Evolutionary conservation across 1,139 yeast species (phyloP).

Genomic region (Pichia sp.): DNA sequence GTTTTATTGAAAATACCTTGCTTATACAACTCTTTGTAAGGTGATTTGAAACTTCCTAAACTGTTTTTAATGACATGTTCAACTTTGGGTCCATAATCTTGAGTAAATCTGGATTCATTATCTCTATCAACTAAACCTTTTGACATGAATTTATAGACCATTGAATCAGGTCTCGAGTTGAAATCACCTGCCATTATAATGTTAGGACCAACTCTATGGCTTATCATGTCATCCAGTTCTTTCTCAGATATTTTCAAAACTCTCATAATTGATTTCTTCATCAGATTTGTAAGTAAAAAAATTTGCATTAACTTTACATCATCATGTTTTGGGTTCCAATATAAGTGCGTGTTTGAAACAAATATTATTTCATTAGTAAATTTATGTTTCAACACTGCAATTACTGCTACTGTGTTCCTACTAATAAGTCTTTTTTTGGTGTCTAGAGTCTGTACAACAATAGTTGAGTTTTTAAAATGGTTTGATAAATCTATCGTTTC

Average conservation of each 20-base stretch:
- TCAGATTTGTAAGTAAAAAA: constrained; percentile 35
- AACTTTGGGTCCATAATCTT: constrained; percentile 19
- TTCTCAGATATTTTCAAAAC: constrained; percentile 25
- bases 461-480: constrained; percentile 28
- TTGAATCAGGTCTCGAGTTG: constrained; percentile 43
- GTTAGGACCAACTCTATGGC: constrained; percentile 20
- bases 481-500: constrained; percentile 39
- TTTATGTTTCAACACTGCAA: constrained; percentile 40
- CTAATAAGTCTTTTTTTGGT: constrained; percentile 33
- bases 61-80: constrained; percentile 21
- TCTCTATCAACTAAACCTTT: constrained; percentile 25
- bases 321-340: constrained; percentile 45
- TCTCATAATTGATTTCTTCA: constrained; percentile 17
- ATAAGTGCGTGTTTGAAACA: constrained; percentile 52
- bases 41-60: constrained; percentile 24
- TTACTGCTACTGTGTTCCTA: constrained; percentile 51
- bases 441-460: constrained; percentile 34
- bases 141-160: constrained; percentile 40
- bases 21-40: constrained; percentile 24
- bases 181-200: constrained; percentile 40
- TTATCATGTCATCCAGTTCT: constrained; percentile 16
- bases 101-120: constrained; percentile 8
- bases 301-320: constrained; percentile 51
- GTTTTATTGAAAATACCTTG: constrained; percentile 34
- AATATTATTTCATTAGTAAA: constrained; percentile 34